These are phyloP conservation scores for Aspergillus mulundensis DNA, from an alignment of 495 filamentous ascomycete genomes.

Conservation along the genomic window DNA sequence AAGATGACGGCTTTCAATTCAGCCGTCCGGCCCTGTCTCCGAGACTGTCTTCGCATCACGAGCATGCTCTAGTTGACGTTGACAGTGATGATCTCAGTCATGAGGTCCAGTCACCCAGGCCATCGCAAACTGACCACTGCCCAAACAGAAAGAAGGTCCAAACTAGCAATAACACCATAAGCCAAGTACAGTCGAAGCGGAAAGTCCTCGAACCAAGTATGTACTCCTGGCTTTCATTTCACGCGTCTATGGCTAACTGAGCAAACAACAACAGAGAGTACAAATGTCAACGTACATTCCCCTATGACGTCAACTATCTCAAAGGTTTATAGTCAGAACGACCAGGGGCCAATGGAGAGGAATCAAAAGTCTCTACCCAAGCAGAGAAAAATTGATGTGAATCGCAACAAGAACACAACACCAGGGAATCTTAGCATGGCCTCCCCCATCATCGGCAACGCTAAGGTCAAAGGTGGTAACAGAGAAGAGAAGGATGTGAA, in stretches of 20 bases:
- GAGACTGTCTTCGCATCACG: neutral
- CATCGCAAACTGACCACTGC: constrained; percentile 13
- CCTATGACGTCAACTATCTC: constrained; percentile 23
- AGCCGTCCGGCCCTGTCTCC: constrained; percentile 23
- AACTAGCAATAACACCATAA: constrained; percentile 16
- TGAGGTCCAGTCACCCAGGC: constrained; percentile 16
- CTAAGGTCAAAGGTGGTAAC: neutral
- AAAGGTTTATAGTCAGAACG: neutral
- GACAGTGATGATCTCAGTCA: constrained; percentile 49
- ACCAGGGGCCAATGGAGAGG: neutral
- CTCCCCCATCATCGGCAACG: neutral
- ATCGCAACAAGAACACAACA: neutral
- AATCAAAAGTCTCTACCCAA: neutral
- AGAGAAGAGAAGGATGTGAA: neutral
- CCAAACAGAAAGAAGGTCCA: constrained; percentile 21
- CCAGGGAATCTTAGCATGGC: neutral
- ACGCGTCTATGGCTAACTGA: constrained; percentile 2
- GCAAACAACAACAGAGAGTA: constrained; percentile 45
- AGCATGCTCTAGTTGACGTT: constrained; percentile 23
- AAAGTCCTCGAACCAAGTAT: constrained; percentile 60
- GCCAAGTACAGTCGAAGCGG: constrained; percentile 27
- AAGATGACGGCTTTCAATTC: constrained; percentile 51
- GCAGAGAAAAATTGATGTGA: neutral
- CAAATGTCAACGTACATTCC: constrained; percentile 42
- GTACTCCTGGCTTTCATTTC: constrained; percentile 18